These are phyloP conservation scores for Helenozyma rhizophorensis DNA, from an alignment of 805 yeast genomes.

Conservation along the genomic window DNA sequence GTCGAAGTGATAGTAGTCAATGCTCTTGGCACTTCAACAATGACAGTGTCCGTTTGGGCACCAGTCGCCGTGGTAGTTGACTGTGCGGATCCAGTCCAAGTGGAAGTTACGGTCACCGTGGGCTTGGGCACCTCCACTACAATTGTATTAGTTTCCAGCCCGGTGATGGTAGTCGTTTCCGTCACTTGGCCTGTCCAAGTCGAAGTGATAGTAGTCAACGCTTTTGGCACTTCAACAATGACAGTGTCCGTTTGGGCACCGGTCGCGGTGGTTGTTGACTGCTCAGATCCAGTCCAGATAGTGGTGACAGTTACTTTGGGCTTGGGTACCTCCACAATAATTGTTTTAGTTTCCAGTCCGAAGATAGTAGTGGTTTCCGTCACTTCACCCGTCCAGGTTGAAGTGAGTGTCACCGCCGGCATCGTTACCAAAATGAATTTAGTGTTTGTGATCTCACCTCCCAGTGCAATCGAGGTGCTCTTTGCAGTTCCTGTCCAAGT, in stretches of 20 bases:
- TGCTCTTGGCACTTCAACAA: no score
- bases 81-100: no score
- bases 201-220: neutral
- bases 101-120: neutral
- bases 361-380: no score
- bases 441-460: no score
- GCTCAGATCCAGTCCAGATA: constrained; percentile 4
- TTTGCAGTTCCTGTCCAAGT: no score
- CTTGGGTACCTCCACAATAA: constrained; percentile 5
- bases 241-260: no score
- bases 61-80: no score
- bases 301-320: constrained; percentile 4
- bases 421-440: no score
- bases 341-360: constrained; percentile 3
- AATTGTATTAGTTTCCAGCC: neutral
- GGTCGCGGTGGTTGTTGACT: no score
- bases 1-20: neutral
- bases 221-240: neutral
- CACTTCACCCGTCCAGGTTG: constrained; percentile 12
- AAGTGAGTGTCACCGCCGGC: constrained; percentile 8
- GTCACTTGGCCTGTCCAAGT: constrained; percentile 6
- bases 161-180: no score
- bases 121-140: neutral
- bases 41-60: no score
- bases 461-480: neutral